Evolutionary conservation across 495 filamentous ascomycete species (phyloP).

Genomic region (Tuber calosporum): DNA sequence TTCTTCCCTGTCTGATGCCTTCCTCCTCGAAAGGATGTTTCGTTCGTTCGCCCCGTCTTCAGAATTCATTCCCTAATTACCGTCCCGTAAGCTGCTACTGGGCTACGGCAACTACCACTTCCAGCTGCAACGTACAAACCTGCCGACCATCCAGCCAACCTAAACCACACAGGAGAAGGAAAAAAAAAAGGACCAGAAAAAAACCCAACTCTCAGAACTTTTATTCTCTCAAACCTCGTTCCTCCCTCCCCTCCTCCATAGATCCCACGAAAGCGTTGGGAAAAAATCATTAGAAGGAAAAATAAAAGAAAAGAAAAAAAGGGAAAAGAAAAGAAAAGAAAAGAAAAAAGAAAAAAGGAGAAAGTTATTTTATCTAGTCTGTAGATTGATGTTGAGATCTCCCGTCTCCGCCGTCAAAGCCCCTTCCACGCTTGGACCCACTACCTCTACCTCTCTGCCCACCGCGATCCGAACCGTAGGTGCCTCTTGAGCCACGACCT

Average conservation of each 20-base stretch:
- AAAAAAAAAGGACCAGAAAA: background rate
- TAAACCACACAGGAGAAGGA: background rate
- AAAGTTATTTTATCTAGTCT: conserved; percentile 19
- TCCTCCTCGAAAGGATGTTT: background rate
- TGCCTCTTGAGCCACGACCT: conserved; percentile 14
- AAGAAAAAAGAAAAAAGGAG: conserved; percentile 16
- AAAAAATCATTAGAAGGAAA: conserved; percentile 17
- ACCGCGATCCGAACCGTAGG: background rate
- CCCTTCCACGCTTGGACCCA: background rate
- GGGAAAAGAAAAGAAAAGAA: conserved; percentile 13
- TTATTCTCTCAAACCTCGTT: conserved; percentile 7
- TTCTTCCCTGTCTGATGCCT: background rate
- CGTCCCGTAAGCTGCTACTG: background rate
- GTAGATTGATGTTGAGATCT: conserved; percentile 23
- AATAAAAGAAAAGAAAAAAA: conserved; percentile 8
- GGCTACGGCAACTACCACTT: background rate
- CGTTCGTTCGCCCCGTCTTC: background rate
- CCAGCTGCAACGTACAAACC: background rate
- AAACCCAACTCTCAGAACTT: background rate
- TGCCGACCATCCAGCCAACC: background rate
- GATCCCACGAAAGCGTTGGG: background rate
- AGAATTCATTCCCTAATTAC: background rate
- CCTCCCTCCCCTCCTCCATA: conserved; percentile 9
- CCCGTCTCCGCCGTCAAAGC: conserved; percentile 25
- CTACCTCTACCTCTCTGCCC: conserved; percentile 13